A percentile compares a stretch with the other conserved stretches of the same genome.
Conservation (phyloP, 176 grass and related monocot genomes). For the Phoenix dactylifera region DNA sequence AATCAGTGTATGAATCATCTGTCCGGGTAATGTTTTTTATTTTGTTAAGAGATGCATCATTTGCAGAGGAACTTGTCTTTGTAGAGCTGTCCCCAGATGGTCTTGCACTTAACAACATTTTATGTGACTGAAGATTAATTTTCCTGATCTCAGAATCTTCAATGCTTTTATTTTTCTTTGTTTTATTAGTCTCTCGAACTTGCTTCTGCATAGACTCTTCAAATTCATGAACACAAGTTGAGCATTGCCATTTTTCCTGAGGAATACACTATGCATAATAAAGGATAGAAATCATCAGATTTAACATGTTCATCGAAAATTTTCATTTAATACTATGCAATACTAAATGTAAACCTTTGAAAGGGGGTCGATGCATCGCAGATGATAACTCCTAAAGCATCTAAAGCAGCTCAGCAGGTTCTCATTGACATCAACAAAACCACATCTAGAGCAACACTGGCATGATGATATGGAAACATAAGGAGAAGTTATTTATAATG, state of each 20-base stretch:
- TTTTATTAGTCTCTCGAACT: neutral
- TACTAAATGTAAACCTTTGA: conserved; percentile 1
- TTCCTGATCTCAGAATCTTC: neutral
- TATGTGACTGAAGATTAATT: neutral
- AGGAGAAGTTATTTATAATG: neutral
- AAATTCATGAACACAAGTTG: neutral
- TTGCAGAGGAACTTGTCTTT: neutral
- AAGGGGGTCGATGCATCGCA: conserved; percentile 5
- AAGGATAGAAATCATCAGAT: conserved; percentile 2
- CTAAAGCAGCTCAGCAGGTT: conserved; percentile 11
- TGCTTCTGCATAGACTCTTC: neutral
- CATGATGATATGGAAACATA: neutral
- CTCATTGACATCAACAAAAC: conserved; percentile 13
- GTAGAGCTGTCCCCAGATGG: neutral
- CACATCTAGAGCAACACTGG: conserved; percentile 13
- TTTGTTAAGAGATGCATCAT: neutral
- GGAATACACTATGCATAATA: conserved; percentile 1
- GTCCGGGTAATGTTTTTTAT: neutral
- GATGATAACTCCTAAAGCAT: conserved; percentile 12
- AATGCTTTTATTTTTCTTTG: neutral
- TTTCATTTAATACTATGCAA: neutral
- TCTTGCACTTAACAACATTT: conserved; percentile 1
- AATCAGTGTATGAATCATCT: neutral
- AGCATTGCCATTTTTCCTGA: conserved; percentile 14
- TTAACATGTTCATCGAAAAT: neutral